A percentile compares a stretch with the other conserved stretches of the same genome.
Conservation (phyloP, 306 rosid genomes). For the Lotus japonicus region DNA sequence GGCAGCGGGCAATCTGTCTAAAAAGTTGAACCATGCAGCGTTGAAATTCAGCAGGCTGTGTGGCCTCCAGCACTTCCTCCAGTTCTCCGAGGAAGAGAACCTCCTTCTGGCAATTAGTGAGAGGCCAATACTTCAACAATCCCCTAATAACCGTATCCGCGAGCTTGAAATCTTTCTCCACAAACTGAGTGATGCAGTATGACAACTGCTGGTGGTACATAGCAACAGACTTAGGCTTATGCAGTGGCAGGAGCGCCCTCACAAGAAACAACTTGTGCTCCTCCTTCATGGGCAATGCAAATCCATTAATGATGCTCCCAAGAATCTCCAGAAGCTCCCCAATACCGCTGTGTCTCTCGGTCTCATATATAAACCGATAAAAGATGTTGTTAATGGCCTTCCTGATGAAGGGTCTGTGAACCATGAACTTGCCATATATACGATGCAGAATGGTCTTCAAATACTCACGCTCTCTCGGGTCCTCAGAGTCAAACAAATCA, state of each 20-base stretch:
- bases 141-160: conserved; percentile 91
- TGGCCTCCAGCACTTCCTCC: conserved; percentile 95
- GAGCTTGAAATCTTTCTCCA: conserved; percentile 92
- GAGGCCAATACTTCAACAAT: conserved; percentile 90
- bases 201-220: conserved; percentile 88
- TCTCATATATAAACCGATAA: conserved; percentile 85
- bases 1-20: conserved; percentile 88
- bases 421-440: conserved; percentile 95
- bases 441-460: conserved; percentile 94
- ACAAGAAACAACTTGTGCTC: conserved; percentile 95
- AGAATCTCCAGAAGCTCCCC: conserved; percentile 97
- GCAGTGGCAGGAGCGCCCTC: conserved; percentile 87
- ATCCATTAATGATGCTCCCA: conserved; percentile 94
- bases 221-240: conserved; percentile 64
- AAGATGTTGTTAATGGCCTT: conserved; percentile 90
- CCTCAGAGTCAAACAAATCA: conserved; percentile 88
- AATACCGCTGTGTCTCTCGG: conserved; percentile 78
- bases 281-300: conserved; percentile 98
- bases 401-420: conserved; percentile 94
- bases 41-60: conserved; percentile 82
- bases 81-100: conserved; percentile 96
- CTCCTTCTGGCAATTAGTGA: conserved; percentile 88
- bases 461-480: conserved; percentile 89
- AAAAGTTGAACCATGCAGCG: conserved; percentile 97
- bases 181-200: conserved; percentile 92